These are phyloP conservation scores for Cryomyces antarcticus DNA, from an alignment of 495 filamentous ascomycete species.

Conservation along the genomic window DNA sequence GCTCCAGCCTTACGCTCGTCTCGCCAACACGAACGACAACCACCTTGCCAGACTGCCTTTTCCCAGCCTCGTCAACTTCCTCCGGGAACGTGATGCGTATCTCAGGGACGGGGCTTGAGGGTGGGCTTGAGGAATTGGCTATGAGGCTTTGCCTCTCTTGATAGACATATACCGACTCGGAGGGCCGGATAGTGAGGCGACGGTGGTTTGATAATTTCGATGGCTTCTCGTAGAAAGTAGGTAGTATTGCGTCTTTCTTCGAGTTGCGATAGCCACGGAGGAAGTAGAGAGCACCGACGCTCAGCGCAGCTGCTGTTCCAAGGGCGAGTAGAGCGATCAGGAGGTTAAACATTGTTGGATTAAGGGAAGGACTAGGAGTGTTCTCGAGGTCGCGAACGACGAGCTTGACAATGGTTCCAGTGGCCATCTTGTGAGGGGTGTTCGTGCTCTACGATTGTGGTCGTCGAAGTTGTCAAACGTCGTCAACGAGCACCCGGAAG, in stretches of 20 bases:
- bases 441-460: too few species aligned
- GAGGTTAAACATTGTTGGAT: conserved; percentile 43
- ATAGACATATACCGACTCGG: conserved; percentile 42
- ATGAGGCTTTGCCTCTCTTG: conserved; percentile 56
- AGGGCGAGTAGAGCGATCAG: conserved; percentile 65
- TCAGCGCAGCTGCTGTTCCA: conserved; percentile 41
- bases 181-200: conserved; percentile 34
- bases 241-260: conserved; percentile 28
- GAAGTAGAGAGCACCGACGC: conserved; percentile 45
- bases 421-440: too few species aligned
- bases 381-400: conserved; percentile 19
- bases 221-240: conserved; percentile 34
- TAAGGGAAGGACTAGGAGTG: conserved; percentile 14
- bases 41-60: conserved; percentile 63
- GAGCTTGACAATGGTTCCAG: conserved; percentile 6
- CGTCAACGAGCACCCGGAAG: too few species aligned
- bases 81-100: conserved; percentile 98
- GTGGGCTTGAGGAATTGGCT: conserved; percentile 50
- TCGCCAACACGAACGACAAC: conserved; percentile 90
- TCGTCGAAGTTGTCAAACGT: too few species aligned
- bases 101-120: conserved; percentile 67
- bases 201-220: conserved; percentile 31
- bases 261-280: conserved; percentile 44
- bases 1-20: conserved; percentile 68
- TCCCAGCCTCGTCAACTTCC: conserved; percentile 65